A percentile compares a stretch with the other conserved stretches of the same genome.
phyloP scores from a whole-genome alignment of 805 yeast species.

The Lachancea mirantina region DNA sequence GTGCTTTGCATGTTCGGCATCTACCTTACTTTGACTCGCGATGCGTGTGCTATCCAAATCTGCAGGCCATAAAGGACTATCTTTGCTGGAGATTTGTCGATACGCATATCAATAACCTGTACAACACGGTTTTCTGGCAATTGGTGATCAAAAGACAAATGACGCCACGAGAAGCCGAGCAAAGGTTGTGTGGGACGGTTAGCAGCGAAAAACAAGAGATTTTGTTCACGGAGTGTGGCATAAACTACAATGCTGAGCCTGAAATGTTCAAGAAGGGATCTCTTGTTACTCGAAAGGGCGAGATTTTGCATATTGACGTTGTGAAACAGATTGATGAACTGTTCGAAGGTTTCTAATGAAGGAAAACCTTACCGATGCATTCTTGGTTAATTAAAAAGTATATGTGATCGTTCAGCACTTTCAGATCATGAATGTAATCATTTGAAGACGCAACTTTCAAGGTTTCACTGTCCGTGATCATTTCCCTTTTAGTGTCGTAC shows the following conservation, averaged over 20 bases:
- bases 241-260: conserved; percentile 86
- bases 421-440: conserved; percentile 10
- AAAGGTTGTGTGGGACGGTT: conserved; percentile 65
- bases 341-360: conserved; percentile 26
- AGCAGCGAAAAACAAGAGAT: conserved; percentile 86
- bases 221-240: conserved; percentile 64
- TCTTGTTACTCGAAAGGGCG: conserved; percentile 48
- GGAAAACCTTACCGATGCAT: conserved; percentile 5
- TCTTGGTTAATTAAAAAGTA: conserved; percentile 11
- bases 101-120: conserved; percentile 89
- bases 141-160: conserved; percentile 63
- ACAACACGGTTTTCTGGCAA: conserved; percentile 90
- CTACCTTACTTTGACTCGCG: conserved; percentile 89
- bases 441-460: conserved; percentile 3
- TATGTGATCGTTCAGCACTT: conserved; percentile 5
- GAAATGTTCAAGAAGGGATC: conserved; percentile 82
- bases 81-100: conserved; percentile 94
- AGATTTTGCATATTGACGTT: conserved; percentile 35
- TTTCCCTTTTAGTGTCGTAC: conserved; percentile 11
- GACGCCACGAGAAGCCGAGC: conserved; percentile 76
- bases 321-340: conserved; percentile 33
- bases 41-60: conserved; percentile 76
- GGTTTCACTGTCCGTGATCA: conserved; percentile 3
- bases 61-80: conserved; percentile 61
- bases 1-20: conserved; percentile 41